Conservation (phyloP, 352 stramenopile species). For the Phytophthora hibernalis region DNA sequence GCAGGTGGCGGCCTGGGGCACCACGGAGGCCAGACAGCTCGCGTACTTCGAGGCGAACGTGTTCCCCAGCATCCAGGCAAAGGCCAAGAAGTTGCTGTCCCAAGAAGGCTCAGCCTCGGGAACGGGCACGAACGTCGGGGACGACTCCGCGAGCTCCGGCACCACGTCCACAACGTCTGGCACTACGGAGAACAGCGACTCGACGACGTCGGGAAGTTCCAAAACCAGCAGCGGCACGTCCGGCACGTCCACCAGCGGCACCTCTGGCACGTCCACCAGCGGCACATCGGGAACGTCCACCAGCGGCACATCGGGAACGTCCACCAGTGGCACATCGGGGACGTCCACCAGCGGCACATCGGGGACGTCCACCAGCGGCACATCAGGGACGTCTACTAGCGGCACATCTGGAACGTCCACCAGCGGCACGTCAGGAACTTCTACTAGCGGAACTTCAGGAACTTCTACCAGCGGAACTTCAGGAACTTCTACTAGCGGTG, state of each 20-base stretch:
- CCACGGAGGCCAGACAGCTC: slow-evolving; percentile 52
- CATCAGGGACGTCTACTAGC: background rate
- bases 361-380: slow-evolving; percentile 18
- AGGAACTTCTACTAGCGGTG: slow-evolving; percentile 1
- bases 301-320: slow-evolving; percentile 11
- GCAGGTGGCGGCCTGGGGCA: slow-evolving; percentile 51
- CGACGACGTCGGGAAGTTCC: slow-evolving; percentile 24
- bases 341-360: background rate
- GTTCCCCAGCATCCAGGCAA: slow-evolving; percentile 64
- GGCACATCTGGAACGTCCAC: slow-evolving; percentile 13
- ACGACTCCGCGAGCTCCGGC: slow-evolving; percentile 15
- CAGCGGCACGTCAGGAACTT: slow-evolving; percentile 2
- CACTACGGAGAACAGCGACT: slow-evolving; percentile 10
- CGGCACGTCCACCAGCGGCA: slow-evolving; percentile 17
- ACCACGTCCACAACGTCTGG: slow-evolving; percentile 10
- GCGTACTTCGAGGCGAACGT: slow-evolving; percentile 69
- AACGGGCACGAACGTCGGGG: slow-evolving; percentile 24
- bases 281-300: slow-evolving; percentile 2
- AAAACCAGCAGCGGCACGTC: slow-evolving; percentile 17
- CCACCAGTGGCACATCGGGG: background rate
- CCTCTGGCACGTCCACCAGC: background rate
- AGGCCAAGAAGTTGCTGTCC: slow-evolving; percentile 36
- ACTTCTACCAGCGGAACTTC: background rate
- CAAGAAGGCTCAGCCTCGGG: slow-evolving; percentile 22
- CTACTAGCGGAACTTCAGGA: slow-evolving; percentile 1